Base-by-base conservation (phyloP, 2,329 filamentous ascomycete species). In the Didymella arachidicola region DNA sequence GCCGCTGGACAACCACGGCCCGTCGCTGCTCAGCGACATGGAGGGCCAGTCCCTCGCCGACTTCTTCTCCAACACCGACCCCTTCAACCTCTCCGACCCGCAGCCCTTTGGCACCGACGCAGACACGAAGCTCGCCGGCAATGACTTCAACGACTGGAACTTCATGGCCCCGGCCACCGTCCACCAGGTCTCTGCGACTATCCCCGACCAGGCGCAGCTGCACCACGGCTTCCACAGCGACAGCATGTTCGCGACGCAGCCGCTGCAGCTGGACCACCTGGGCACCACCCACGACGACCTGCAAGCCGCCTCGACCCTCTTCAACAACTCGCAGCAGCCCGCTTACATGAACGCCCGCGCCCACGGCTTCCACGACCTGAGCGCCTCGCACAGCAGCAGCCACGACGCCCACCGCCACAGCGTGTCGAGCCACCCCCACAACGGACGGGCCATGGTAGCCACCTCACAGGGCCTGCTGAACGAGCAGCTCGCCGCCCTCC, bases 21-120 rank as follows among this genome's bases (percentile, higher is more conserved):
- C 66, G 46, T 70, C 71, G 32, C 68, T 77, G 36, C 70, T 77
- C 44, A 74, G 58, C 50, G 72, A 74, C 47, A 63, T 61, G 53
- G 73, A 77, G 53, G 66, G 59, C 51, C 70, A 73, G 57, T 64
- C 62, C 6, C 66, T 77, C 30, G 60, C 60, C 42, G 63, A 75
- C 61, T 77, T 77, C 64, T 77, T 77, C 67, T 61, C 61, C 47
- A 68, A 68, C 27, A 72, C 71, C 22, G 64, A 72, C 51, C 69
- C 69, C 47, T 72, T 72, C 59, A 63, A 59, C 59, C 62, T 64
- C 14, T 25, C 63, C 49, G 68, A 70, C 30, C 7, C 62, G 4
- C 48, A 56, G 0, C n/a, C 57, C 34, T 68, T 66, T 8, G 34
- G 61, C 6, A 38, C 66, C 7, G 27, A 58, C 18, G 7, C 61